phyloP scores from a whole-genome alignment of 1,139 yeast genomes.

The Candida buenavistaensis region DNA sequence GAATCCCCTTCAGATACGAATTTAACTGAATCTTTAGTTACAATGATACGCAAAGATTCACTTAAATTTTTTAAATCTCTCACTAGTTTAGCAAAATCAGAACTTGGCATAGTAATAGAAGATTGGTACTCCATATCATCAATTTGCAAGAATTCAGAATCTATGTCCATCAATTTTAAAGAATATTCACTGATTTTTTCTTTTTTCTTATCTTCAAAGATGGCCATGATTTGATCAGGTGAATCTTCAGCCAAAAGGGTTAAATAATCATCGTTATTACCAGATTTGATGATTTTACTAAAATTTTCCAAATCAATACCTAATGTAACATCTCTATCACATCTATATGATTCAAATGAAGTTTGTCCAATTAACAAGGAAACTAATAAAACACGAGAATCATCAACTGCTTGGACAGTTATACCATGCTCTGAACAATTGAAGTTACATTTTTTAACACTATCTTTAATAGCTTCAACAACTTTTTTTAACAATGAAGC shows the following conservation, averaged over 20 bases:
- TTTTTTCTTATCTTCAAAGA: constrained; percentile 87
- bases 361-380: constrained; percentile 85
- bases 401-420: constrained; percentile 96
- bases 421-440: constrained; percentile 95
- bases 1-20: constrained; percentile 91
- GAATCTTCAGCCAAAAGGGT: constrained; percentile 90
- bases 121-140: constrained; percentile 94
- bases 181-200: constrained; percentile 93
- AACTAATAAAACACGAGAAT: constrained; percentile 91
- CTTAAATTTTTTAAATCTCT: constrained; percentile 84
- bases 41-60: constrained; percentile 83
- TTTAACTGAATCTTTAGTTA: constrained; percentile 90
- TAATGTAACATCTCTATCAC: constrained; percentile 90
- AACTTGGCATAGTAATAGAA: constrained; percentile 81
- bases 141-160: constrained; percentile 88
- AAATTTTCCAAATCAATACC: constrained; percentile 89
- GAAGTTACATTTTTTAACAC: constrained; percentile 92
- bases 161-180: constrained; percentile 93
- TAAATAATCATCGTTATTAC: constrained; percentile 84
- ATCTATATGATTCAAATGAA: constrained; percentile 91
- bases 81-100: constrained; percentile 85
- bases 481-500: constrained; percentile 89
- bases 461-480: constrained; percentile 89
- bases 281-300: constrained; percentile 86
- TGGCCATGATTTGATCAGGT: constrained; percentile 78